These are phyloP conservation scores for Solioccasus polychromus DNA, from an alignment of 768 basidiomycete genomes.

Conservation along the genomic window DNA sequence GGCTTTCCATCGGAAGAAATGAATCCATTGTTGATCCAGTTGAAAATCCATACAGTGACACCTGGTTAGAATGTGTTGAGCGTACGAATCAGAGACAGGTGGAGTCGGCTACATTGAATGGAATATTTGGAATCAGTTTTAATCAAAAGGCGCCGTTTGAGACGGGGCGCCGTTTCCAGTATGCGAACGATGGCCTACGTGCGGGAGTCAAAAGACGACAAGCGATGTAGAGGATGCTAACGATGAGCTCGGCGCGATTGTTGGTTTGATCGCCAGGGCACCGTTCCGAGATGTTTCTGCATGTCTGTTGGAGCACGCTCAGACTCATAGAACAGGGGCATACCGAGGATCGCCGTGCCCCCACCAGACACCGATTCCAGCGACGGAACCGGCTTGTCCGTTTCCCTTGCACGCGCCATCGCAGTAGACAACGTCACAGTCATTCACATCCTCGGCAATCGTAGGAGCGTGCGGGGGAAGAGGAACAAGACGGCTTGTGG, in stretches of 20 bases:
- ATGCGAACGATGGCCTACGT: slow-evolving; percentile 83
- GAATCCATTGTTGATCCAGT: slow-evolving; percentile 63
- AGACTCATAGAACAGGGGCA: not conserved
- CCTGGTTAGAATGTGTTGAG: slow-evolving; percentile 44
- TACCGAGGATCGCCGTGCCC: slow-evolving; percentile 61
- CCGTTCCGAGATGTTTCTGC: slow-evolving; percentile 77
- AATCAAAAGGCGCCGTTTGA: slow-evolving; percentile 59
- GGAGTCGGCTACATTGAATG: slow-evolving; percentile 58
- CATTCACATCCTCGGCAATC: slow-evolving; percentile 25
- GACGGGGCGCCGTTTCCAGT: slow-evolving; percentile 66
- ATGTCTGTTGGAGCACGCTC: not conserved
- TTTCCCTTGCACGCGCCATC: slow-evolving; percentile 90
- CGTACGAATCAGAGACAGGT: not conserved
- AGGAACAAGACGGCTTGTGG: slow-evolving; percentile 22
- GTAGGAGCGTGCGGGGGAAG: not conserved
- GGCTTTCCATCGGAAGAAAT: slow-evolving; percentile 43
- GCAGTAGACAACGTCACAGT: slow-evolving; percentile 63
- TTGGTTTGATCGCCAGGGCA: slow-evolving; percentile 85
- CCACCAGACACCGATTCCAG: slow-evolving; percentile 93
- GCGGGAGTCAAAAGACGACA: not conserved
- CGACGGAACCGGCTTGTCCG: slow-evolving; percentile 60
- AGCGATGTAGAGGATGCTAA: slow-evolving; percentile 36
- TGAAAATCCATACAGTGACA: slow-evolving; percentile 61
- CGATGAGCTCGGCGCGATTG: slow-evolving; percentile 86
- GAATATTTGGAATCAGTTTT: slow-evolving; percentile 86